These are phyloP conservation scores for Phyllachora maydis DNA, from an alignment of 2,329 filamentous ascomycete genomes.

Conservation along the genomic window DNA sequence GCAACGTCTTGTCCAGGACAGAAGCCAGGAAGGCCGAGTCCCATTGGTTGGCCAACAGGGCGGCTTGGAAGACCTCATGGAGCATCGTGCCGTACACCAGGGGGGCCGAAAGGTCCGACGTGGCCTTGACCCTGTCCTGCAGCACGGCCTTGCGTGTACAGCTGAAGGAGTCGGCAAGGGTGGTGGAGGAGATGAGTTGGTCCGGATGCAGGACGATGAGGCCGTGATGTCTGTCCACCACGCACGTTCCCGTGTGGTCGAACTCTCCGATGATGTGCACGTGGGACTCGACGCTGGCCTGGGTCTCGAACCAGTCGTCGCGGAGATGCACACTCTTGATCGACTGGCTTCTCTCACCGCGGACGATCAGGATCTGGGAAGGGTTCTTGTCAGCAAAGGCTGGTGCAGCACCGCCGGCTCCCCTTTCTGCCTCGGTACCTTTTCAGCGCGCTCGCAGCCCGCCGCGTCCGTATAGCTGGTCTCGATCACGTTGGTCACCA, in stretches of 20 bases:
- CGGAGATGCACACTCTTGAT: constrained; percentile 55
- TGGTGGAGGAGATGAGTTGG: constrained; percentile 83
- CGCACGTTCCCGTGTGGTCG: constrained; percentile 45
- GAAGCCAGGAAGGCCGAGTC: constrained; percentile 42
- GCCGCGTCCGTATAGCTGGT: constrained; percentile 44
- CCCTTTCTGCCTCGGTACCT: constrained; percentile 35
- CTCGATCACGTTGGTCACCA: constrained; percentile 54
- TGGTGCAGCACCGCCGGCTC: too few species aligned
- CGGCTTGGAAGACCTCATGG: constrained; percentile 89
- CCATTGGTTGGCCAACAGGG: constrained; percentile 69
- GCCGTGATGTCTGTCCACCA: constrained; percentile 64
- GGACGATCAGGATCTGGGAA: constrained; percentile 54
- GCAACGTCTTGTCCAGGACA: constrained; percentile 48
- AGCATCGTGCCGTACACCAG: constrained; percentile 86
- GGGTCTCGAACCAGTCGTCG: constrained; percentile 71
- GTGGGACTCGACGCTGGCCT: constrained; percentile 52
- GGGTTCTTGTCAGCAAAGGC: constrained; percentile 1
- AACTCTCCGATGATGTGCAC: constrained; percentile 78
- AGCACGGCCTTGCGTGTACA: constrained; percentile 82
- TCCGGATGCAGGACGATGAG: constrained; percentile 88
- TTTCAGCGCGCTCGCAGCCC: constrained; percentile 42
- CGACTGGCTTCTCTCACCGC: constrained; percentile 50
- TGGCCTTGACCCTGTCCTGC: constrained; percentile 86
- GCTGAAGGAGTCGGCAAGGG: constrained; percentile 88
- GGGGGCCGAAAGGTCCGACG: constrained; percentile 56